These are phyloP conservation scores for Antrodiella citrinella DNA, from an alignment of 768 basidiomycete genomes.

Conservation along the genomic window DNA sequence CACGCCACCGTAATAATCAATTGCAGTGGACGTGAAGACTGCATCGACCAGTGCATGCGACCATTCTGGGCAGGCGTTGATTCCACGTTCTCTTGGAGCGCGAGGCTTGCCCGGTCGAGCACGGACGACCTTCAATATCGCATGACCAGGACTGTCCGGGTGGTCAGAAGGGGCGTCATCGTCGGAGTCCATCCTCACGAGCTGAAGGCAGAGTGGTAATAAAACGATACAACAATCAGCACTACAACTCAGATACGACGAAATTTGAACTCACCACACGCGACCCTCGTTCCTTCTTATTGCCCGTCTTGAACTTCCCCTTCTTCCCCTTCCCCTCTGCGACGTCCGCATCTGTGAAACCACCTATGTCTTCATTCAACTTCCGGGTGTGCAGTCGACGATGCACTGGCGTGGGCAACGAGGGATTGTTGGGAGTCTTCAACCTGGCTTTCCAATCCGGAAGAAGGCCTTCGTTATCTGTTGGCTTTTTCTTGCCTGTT, in stretches of 20 bases:
- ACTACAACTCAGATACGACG: no score
- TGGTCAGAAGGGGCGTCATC: not conserved
- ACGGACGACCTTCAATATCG: not conserved
- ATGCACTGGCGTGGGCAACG: not conserved
- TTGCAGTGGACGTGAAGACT: not conserved
- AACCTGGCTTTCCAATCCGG: not conserved
- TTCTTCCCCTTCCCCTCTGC: not conserved
- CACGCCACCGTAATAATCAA: not conserved
- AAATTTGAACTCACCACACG: no score
- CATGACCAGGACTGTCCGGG: not conserved
- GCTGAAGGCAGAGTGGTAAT: not conserved
- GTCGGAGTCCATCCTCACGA: not conserved
- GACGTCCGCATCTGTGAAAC: not conserved
- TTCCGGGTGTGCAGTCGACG: not conserved
- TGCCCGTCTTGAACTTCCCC: not conserved
- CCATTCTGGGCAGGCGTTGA: not conserved
- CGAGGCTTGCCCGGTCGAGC: not conserved
- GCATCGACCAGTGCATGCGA: not conserved
- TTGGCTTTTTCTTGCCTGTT: not conserved
- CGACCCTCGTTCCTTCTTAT: not conserved
- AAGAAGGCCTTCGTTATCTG: not conserved
- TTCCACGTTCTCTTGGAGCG: not conserved
- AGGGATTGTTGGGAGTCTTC: not conserved
- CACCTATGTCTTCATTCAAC: not conserved
- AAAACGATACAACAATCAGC: no score